These are phyloP conservation scores for Xylaria longipes DNA, from an alignment of 495 filamentous ascomycete species.

Conservation along the genomic window DNA sequence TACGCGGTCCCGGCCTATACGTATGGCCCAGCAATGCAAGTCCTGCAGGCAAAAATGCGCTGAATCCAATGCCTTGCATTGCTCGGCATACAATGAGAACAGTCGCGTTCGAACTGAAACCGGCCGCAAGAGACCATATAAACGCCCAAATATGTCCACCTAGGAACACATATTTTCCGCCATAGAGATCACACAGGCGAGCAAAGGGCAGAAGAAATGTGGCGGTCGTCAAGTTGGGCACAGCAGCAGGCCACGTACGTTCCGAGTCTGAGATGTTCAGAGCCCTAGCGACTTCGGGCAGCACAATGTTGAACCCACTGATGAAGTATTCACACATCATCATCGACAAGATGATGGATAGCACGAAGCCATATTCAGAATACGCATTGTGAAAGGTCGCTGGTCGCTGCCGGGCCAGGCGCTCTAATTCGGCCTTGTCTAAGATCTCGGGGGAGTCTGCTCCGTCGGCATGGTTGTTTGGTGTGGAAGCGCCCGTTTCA, in stretches of 20 bases:
- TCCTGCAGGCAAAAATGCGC: conserved; percentile 77
- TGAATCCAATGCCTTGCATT: conserved; percentile 78
- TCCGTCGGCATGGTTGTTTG: conserved; percentile 19
- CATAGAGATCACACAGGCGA: conserved; percentile 77
- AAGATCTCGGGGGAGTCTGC: conserved; percentile 25
- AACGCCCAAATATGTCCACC: conserved; percentile 73
- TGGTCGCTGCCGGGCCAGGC: conserved; percentile 74
- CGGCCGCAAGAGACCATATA: conserved; percentile 74
- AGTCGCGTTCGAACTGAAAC: conserved; percentile 70
- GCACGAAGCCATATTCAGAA: conserved; percentile 73
- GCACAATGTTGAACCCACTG: conserved; percentile 83
- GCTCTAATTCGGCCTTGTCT: conserved; percentile 58
- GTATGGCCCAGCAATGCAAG: conserved; percentile 81
- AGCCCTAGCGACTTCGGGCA: conserved; percentile 68
- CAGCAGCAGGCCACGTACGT: conserved; percentile 79
- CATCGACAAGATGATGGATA: conserved; percentile 76
- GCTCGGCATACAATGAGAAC: conserved; percentile 81
- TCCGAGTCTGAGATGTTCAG: conserved; percentile 69
- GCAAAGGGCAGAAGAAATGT: conserved; percentile 80
- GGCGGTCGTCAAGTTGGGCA: conserved; percentile 76
- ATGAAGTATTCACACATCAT: conserved; percentile 83
- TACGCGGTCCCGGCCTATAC: conserved; percentile 83
- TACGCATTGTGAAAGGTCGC: conserved; percentile 64
- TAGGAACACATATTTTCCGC: conserved; percentile 75
- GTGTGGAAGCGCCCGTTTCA: conserved; percentile 17